These are phyloP conservation scores for Perkinsus olseni DNA, from an alignment of 169 alveolate species.

Conservation along the genomic window DNA sequence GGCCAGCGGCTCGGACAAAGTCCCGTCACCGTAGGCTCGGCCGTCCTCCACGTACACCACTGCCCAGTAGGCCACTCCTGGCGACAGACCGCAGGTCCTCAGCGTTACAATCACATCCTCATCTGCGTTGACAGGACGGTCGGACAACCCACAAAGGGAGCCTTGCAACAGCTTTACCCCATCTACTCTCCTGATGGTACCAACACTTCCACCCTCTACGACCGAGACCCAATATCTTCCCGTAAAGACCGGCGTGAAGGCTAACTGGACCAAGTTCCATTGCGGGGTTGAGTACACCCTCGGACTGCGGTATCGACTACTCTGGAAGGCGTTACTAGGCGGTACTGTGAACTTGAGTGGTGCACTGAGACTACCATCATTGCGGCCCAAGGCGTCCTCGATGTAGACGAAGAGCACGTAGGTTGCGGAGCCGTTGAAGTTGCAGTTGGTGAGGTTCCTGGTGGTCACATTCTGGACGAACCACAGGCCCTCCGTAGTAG, in stretches of 20 bases:
- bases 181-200: neutral
- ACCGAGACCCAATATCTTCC: neutral
- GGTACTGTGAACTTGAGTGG: neutral
- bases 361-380: constrained; percentile 3
- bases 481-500: neutral
- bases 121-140: neutral
- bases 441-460: neutral
- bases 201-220: neutral
- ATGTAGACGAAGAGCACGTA: constrained; percentile 3
- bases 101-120: neutral
- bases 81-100: neutral
- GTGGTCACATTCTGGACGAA: neutral
- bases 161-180: neutral
- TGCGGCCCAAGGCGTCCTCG: constrained; percentile 12
- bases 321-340: neutral
- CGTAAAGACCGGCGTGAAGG: neutral
- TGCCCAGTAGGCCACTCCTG: neutral
- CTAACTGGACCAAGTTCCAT: neutral
- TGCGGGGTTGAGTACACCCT: neutral
- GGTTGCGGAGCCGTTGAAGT: neutral
- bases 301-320: neutral
- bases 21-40: neutral
- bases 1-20: neutral
- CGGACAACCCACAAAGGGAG: neutral
- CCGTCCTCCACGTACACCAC: constrained; percentile 10